phyloP scores from a whole-genome alignment of 495 filamentous ascomycete genomes.

The Neurospora hispaniola region DNA sequence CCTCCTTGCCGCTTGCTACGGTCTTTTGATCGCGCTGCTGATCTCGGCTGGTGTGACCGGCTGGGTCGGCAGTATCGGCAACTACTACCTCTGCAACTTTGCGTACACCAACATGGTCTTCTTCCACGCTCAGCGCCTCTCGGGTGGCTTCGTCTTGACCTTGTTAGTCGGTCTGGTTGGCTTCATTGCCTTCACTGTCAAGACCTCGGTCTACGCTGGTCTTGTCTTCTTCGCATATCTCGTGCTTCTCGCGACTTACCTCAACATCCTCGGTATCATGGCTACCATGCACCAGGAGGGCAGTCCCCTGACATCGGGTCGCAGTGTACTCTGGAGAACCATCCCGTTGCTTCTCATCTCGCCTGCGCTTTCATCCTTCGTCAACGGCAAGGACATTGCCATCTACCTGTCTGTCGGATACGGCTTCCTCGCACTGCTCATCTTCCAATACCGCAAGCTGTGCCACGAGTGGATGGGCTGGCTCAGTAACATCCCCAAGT shows the following conservation, averaged over 20 bases:
- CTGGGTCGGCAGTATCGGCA: slow-evolving; percentile 22
- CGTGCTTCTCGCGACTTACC: slow-evolving; percentile 39
- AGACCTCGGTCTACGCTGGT: slow-evolving; percentile 17
- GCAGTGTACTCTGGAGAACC: slow-evolving; percentile 27
- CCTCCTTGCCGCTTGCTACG: slow-evolving; percentile 14
- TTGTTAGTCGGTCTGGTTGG: slow-evolving; percentile 10
- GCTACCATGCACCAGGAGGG: slow-evolving; percentile 20
- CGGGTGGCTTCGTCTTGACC: slow-evolving; percentile 16
- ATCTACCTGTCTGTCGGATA: slow-evolving; percentile 41
- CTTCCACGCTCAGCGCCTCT: slow-evolving; percentile 20
- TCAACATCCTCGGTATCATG: slow-evolving; percentile 34
- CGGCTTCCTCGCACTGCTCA: slow-evolving; percentile 31
- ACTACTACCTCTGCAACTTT: slow-evolving; percentile 21
- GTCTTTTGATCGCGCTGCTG: slow-evolving; percentile 14
- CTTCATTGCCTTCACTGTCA: slow-evolving; percentile 7
- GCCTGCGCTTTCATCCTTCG: slow-evolving; percentile 36
- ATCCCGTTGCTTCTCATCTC: slow-evolving; percentile 40
- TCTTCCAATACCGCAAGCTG: slow-evolving; percentile 35
- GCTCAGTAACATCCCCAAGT: slow-evolving; percentile 36
- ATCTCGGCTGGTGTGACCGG: slow-evolving; percentile 20
- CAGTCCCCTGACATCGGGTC: slow-evolving; percentile 21
- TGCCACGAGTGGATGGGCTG: slow-evolving; percentile 43
- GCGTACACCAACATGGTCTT: slow-evolving; percentile 23
- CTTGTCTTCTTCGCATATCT: slow-evolving; percentile 43
- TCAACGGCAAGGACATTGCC: slow-evolving; percentile 32